phyloP scores from a whole-genome alignment of 2,329 filamentous ascomycete genomes.

The Colletotrichum spinosum region DNA sequence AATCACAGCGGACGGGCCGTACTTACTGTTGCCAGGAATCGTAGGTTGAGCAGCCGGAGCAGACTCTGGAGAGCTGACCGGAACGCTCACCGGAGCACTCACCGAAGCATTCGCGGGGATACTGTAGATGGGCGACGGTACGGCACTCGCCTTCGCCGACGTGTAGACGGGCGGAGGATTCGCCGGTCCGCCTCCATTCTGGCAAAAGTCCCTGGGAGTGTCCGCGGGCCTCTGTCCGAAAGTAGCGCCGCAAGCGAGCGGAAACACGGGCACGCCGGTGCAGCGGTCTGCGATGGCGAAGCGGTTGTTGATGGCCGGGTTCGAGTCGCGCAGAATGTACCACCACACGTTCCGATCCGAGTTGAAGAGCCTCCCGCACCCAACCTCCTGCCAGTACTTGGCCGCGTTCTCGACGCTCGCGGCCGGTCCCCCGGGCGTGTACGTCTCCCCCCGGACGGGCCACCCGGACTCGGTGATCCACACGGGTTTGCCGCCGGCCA shows the following conservation, averaged over 20 bases:
- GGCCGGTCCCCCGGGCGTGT: conserved; percentile 37
- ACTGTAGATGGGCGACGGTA: no score
- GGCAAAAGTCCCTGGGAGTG: no score
- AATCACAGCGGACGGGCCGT: no score
- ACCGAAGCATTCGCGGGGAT: no score
- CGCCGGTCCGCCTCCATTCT: no score
- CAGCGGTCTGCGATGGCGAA: background rate
- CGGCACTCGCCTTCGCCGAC: no score
- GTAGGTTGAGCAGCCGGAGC: no score
- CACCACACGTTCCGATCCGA: conserved; percentile 3
- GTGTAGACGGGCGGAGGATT: no score
- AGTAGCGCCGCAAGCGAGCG: background rate
- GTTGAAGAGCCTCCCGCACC: conserved; percentile 3
- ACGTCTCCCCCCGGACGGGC: conserved; percentile 61
- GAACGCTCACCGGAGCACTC: no score
- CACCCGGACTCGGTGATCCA: conserved; percentile 68
- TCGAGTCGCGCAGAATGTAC: conserved; percentile 7
- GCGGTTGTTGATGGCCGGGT: background rate
- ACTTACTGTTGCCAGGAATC: no score
- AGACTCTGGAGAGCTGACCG: no score
- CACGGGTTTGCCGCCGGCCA: conserved; percentile 54
- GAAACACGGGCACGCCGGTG: background rate
- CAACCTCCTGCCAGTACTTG: conserved; percentile 5
- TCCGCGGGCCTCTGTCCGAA: no score
- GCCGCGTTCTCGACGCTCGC: conserved; percentile 59